phyloP scores from a whole-genome alignment of 169 alveolate genomes.

The Cyclospora cayetanensis region DNA sequence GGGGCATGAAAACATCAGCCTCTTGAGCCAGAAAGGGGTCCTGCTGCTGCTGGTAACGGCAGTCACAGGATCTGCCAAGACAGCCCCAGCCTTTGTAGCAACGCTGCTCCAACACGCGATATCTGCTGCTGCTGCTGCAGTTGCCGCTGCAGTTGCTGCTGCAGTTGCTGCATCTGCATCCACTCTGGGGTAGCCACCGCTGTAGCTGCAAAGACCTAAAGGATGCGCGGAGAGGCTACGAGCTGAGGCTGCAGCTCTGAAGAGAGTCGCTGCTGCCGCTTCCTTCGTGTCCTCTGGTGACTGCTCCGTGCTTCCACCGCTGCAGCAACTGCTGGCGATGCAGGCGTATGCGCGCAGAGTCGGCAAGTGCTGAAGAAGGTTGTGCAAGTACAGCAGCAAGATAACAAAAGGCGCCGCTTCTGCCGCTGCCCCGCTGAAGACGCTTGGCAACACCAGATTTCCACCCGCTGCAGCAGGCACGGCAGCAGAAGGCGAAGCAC shows the following conservation, averaged over 20 bases:
- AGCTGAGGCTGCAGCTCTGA: slow-evolving; percentile 44
- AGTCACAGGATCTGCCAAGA: slow-evolving; percentile 64
- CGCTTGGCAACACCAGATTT: neutral
- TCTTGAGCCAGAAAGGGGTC: slow-evolving; percentile 58
- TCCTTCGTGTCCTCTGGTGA: neutral
- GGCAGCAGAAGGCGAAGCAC: neutral
- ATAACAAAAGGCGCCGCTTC: slow-evolving; percentile 40
- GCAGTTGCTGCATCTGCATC: neutral
- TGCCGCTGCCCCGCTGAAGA: slow-evolving; percentile 19
- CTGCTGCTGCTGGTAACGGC: slow-evolving; percentile 42
- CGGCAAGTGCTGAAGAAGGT: slow-evolving; percentile 49
- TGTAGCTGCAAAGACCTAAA: slow-evolving; percentile 42
- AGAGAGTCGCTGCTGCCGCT: neutral
- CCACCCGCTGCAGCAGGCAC: slow-evolving; percentile 5
- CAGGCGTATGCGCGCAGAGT: slow-evolving; percentile 12
- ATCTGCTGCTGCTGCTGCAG: slow-evolving; percentile 8
- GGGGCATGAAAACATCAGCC: slow-evolving; percentile 55
- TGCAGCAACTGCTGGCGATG: neutral
- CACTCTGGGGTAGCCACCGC: neutral
- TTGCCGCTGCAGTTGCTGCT: neutral
- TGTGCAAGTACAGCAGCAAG: slow-evolving; percentile 36
- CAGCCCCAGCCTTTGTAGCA: slow-evolving; percentile 33
- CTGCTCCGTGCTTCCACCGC: neutral
- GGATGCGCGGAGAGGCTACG: slow-evolving; percentile 28
- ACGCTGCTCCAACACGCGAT: slow-evolving; percentile 54